These are phyloP conservation scores for Drechmeria coniospora DNA, from an alignment of 2,329 filamentous ascomycete genomes.

Conservation along the genomic window DNA sequence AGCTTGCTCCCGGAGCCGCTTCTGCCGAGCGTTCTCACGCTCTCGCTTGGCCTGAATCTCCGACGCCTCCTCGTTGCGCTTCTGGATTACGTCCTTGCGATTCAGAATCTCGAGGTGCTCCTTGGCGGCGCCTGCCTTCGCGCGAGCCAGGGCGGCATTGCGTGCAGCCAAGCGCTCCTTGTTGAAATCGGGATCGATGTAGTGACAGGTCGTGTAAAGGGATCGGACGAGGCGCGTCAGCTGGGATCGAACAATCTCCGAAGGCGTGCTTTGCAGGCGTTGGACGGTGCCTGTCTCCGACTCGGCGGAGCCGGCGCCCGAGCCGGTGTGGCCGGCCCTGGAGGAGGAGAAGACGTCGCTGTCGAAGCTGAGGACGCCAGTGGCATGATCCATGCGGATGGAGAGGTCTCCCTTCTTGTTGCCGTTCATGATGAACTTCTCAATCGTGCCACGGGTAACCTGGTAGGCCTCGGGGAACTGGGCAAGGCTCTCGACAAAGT, in stretches of 20 bases:
- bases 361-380: conserved; percentile 90
- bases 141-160: conserved; percentile 63
- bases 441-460: conserved; percentile 76
- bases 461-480: conserved; percentile 95
- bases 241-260: conserved; percentile 92
- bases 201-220: conserved; percentile 86
- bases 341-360: conserved; percentile 96
- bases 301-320: conserved; percentile 75
- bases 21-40: conserved; percentile 81
- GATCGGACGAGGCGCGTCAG: conserved; percentile 82
- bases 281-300: conserved; percentile 73
- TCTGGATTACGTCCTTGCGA: conserved; percentile 82
- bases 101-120: conserved; percentile 77
- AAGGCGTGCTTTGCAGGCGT: conserved; percentile 90
- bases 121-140: conserved; percentile 76
- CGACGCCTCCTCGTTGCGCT: conserved; percentile 91
- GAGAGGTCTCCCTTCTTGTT: conserved; percentile 99
- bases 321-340: conserved; percentile 78
- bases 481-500: conserved; percentile 84
- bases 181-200: conserved; percentile 83
- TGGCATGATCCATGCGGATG: conserved; percentile 90
- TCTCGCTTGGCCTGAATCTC: conserved; percentile 78
- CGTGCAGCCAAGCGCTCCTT: conserved; percentile 66
- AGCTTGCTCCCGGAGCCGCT: conserved; percentile 73
- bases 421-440: conserved; percentile 99